Base-by-base conservation (phyloP, 2,329 filamentous ascomycete genomes). In the Aspergillus pseudonomiae region DNA sequence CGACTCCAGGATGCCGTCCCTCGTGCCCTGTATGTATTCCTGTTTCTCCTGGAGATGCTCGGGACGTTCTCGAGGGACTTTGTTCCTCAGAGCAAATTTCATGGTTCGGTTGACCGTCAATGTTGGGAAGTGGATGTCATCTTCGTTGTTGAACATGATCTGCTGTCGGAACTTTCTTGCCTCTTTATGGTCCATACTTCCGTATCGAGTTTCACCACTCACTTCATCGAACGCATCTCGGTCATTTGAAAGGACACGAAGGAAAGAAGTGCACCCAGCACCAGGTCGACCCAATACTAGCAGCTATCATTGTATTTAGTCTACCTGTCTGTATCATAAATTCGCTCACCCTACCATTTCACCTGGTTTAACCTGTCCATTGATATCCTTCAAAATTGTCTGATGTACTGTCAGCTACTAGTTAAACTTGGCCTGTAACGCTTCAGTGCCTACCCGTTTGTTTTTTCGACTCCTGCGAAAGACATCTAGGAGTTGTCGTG, bases 61-160 rank as follows among this genome's bases (percentile, higher is more conserved):
- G 0, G 72, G 70, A 2, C 74, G 69, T 56, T 75, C 71, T 6
- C 68, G 64, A 1, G 75, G 75, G 2, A 76, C 56, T 30, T 77
- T 77, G 59, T 75, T 88, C 39, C 87, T 84, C 1, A 90, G 82
- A 0, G 91, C 91, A 69, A 93, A 93, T 62, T 87, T 84, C 19
- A 94, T 83, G 0, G 91, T 93, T 62, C 91, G 85, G 1, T 90
- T 89, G 5, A 93, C 89, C 0, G 88, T 92, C 24, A 94, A 79
- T 4, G 90, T 89, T 0, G 91, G 88, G 66, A 92, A 93, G 71
- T 93, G 90, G 26, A 89, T 81, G 71, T 92, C 90, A 24, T 89
- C 87, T 77, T 94, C 91, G 24, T 91, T 89, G 70, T 92, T 92
- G 74, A 94, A 93, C 55, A 92, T 83, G 52, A 80, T 77, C 61